These are phyloP conservation scores for Oryza australiensis DNA, from an alignment of 176 grass and related monocot species.

Conservation along the genomic window DNA sequence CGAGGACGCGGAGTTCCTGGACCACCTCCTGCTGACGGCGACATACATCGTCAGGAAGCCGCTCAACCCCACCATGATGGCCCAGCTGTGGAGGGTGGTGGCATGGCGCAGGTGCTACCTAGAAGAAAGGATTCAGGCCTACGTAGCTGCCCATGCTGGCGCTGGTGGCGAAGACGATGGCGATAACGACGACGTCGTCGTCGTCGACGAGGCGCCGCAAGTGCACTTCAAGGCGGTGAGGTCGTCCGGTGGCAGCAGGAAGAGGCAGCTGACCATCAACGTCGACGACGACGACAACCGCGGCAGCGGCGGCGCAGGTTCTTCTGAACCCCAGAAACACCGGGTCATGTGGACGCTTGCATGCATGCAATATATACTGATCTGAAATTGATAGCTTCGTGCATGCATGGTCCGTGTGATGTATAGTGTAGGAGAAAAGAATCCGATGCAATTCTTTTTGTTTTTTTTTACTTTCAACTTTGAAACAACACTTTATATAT, in stretches of 20 bases:
- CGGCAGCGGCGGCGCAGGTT: background rate
- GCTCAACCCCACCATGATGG: background rate
- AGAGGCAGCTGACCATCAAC: background rate
- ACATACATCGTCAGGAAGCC: constrained; percentile 19
- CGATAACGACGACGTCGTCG: background rate
- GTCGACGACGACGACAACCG: background rate
- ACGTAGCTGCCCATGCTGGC: too few relatives aligned
- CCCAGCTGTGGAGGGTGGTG: background rate
- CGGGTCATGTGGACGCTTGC: background rate
- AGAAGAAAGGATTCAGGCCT: background rate
- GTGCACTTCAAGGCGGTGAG: background rate
- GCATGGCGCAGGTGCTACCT: background rate
- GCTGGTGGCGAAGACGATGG: background rate
- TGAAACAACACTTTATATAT: background rate
- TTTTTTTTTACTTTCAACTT: background rate
- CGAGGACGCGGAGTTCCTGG: background rate
- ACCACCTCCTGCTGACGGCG: background rate
- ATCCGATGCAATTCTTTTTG: background rate
- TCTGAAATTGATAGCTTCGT: background rate
- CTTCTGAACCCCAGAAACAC: background rate
- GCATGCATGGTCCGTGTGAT: background rate
- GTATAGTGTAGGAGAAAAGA: background rate
- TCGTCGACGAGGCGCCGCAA: background rate
- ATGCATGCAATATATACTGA: background rate
- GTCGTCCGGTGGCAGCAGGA: background rate